phyloP scores from a whole-genome alignment of 2,329 filamentous ascomycete genomes.

The Nothophaeocryptopus gaeumannii region DNA sequence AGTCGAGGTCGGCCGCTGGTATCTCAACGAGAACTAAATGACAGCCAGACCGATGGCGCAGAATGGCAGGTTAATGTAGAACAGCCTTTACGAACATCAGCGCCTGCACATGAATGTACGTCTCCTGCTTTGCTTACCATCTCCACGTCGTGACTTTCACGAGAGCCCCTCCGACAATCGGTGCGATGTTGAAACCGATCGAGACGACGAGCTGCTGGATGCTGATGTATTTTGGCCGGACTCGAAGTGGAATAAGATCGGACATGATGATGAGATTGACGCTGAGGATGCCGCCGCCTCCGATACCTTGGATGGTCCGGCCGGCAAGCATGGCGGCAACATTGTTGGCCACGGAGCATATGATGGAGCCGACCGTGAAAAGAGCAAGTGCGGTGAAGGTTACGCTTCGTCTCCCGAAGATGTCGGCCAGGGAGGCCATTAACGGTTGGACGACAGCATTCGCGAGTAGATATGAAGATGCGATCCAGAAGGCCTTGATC shows the following conservation, averaged over 20 bases:
- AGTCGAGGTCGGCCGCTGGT: conserved; percentile 42
- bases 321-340: conserved; percentile 43
- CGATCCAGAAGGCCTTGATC: conserved; percentile 49
- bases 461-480: conserved; percentile 48
- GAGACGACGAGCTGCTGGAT: conserved; percentile 31
- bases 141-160: conserved; percentile 25
- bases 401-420: conserved; percentile 49
- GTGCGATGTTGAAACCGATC: conserved; percentile 34
- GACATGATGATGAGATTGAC: conserved; percentile 44
- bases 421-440: conserved; percentile 43
- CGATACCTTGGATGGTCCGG: conserved; percentile 46
- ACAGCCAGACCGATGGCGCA: conserved; percentile 33
- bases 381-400: conserved; percentile 44
- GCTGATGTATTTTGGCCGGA: conserved; percentile 24
- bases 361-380: conserved; percentile 47
- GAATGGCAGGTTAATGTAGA: conserved; percentile 41
- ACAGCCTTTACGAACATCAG: conserved; percentile 21
- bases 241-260: conserved; percentile 38
- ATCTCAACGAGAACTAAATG: conserved; percentile 47
- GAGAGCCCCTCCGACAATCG: conserved; percentile 34
- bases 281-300: conserved; percentile 45
- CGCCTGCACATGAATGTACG: neutral
- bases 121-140: conserved; percentile 24
- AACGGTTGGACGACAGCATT: conserved; percentile 45
- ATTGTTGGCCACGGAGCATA: conserved; percentile 41